Evolutionary conservation across 2,329 filamentous ascomycete genomes (phyloP).

Genomic region (Tolypocladium inflatum): DNA sequence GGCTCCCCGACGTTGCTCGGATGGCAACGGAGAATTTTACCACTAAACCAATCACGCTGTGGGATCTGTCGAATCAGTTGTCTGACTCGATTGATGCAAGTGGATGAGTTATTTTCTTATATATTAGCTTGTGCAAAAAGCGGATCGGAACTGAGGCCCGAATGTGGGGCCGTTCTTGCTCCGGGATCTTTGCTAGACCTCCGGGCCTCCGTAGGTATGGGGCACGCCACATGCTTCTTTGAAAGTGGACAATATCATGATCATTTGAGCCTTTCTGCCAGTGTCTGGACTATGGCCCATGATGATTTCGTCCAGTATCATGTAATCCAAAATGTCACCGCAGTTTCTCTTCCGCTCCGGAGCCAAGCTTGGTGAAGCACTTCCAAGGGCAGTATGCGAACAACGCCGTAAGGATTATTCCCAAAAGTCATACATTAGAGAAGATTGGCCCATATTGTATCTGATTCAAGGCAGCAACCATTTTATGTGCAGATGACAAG

Average conservation of each 20-base stretch:
- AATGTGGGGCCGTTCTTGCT: neutral
- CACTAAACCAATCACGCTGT: slow-evolving; percentile 18
- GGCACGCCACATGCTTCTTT: neutral
- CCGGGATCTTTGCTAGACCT: too few relatives aligned
- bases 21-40: slow-evolving; percentile 22
- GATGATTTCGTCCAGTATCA: neutral
- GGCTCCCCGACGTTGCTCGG: slow-evolving; percentile 20
- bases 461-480: neutral
- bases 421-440: too few relatives aligned
- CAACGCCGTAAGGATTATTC: too few relatives aligned
- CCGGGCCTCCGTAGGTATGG: too few relatives aligned
- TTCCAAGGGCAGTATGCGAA: too few relatives aligned
- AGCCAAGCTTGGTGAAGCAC: too few relatives aligned
- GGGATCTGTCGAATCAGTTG: neutral
- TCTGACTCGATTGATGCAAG: neutral
- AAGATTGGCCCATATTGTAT: neutral
- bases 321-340: too few relatives aligned
- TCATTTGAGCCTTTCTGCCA: neutral
- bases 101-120: neutral
- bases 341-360: too few relatives aligned
- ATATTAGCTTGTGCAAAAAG: neutral
- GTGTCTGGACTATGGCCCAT: neutral
- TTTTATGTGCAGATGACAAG: neutral
- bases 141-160: neutral
- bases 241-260: neutral